phyloP scores from a whole-genome alignment of 1,284 basidiomycete species.

The Marasmius sp. region DNA sequence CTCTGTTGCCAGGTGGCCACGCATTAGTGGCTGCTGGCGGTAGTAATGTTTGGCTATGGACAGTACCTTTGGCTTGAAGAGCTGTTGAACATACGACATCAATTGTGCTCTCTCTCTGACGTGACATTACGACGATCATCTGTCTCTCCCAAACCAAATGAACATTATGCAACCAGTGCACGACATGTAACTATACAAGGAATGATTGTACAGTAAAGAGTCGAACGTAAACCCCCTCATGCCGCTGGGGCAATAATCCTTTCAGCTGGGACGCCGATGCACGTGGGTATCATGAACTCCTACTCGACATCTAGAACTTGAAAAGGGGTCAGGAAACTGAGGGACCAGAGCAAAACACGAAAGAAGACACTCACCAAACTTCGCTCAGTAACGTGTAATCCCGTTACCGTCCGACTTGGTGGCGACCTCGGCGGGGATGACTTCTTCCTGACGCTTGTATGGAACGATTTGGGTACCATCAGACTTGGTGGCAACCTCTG shows the following conservation, averaged over 20 bases:
- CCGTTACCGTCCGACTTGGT: conserved; percentile 20
- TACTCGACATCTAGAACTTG: neutral
- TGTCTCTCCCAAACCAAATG: neutral
- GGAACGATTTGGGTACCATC: conserved; percentile 21
- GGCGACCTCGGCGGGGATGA: conserved; percentile 13
- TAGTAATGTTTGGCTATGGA: conserved; percentile 44
- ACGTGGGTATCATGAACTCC: conserved; percentile 28
- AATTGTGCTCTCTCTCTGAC: neutral
- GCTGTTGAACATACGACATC: no score
- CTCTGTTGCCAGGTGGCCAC: conserved; percentile 42
- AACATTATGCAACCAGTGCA: conserved; percentile 13
- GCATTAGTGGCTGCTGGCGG: conserved; percentile 40
- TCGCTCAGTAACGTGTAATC: conserved; percentile 15
- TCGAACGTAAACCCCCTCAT: neutral
- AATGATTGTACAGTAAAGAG: conserved; percentile 3
- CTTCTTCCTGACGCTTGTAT: conserved; percentile 14
- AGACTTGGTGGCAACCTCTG: conserved; percentile 15
- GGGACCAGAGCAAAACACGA: neutral
- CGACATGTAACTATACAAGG: conserved; percentile 9
- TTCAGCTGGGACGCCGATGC: conserved; percentile 28
- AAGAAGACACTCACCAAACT: neutral
- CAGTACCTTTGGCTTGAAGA: neutral
- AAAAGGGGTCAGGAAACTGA: neutral
- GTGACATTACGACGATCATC: neutral
- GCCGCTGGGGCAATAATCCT: conserved; percentile 2